Evolutionary conservation across 768 basidiomycete genomes (phyloP), one percentile per base, ranked within the genome.

Genomic region (Suillus sp.): DNA sequence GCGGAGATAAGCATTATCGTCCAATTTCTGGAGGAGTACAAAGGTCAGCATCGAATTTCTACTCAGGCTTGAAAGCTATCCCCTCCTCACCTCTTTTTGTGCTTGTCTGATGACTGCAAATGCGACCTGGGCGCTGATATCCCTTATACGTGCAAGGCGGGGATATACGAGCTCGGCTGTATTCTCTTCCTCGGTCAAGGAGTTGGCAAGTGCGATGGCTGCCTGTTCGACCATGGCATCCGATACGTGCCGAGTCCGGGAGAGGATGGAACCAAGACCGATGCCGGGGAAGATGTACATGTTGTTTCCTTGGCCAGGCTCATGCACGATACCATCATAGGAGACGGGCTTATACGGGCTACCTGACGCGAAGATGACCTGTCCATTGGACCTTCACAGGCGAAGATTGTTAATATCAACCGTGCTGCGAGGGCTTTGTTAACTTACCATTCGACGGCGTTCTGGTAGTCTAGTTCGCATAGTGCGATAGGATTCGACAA

Each of bases 261-360:
- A 78, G 48, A 90, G 77, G 67, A 89, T 85, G 10, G 84, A 69
- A 5, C 89, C 89, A 64, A 90, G 75, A 1, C 89, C 90, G 62
- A 91, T 75, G 20, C 83, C 82, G 20, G 83, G 83, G 75, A 85
- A 86, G 68, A 86, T 85, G 74, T 87, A 87, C 87, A 91, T 89
- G 76, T 92, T 93, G 75, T 93, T 93, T 11, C 90, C 90, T 72
- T 93, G 91, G 0, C 88, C 89, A 1, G 91, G 84, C 65, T 88
- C 86, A 65, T 84, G 78, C 0, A 68, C 64, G 51, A 77, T 81
- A 30, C 83, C 84, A 38, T 81, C 73, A 69, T 76, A 81, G 55
- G 79, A 78, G 51, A 86, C 74, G 3, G 82, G 72, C 20, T 80
- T 76, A 78, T 91, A 93, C 0, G 91, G 91, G 55, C 84, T 85